Base-by-base conservation (phyloP, 2,329 filamentous ascomycete genomes). In the Cercospora sp. region DNA sequence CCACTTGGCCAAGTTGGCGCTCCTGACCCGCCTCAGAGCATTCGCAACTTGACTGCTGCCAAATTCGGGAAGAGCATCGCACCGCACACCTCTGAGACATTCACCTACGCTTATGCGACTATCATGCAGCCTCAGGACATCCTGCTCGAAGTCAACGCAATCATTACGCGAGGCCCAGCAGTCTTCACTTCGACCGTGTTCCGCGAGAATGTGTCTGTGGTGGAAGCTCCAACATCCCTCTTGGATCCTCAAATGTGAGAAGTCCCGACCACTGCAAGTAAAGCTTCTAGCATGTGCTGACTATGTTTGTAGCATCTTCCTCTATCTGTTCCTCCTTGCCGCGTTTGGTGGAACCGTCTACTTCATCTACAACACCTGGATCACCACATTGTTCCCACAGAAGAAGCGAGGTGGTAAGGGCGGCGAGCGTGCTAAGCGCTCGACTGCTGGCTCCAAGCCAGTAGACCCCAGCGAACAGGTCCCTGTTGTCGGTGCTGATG, bases 311-410 rank as follows among this genome's bases (percentile, higher is more conserved):
- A 98, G 95, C 79, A 93, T 98, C 83, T 99, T 99, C 89, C 89
- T 99, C 71, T 98, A 98, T 85, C 86, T 97, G 79, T 90, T 98
- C 85, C 91, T 99, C 75, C 85, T 90, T 64, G 89, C 86, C 70
- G 87, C 86, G 71, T 96, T 97, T 79, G 88, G 83, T 72, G 93
- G 91, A 70, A 93, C 90, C 64, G 88, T 91, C 79, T 97, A 94
- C 88, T 97, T 97, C 82, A 93, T 97, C 83, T 99, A 99, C 88
- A 95, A 91, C 85, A 97, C 94, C 77, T 98, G 94, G 93, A 91
- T 99, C 82, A 92, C 93, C 76, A 90, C 93, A 13, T 91, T 99
- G 79, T 97, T 98, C 86, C 94, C 95, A 60, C 93, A 97, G 85
- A 89, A 89, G 81, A 84, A 83, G 76, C 84, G 85, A 70, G 79